Conservation (phyloP, 1,139 yeast genomes). For the Debaryomyces subglobosus region DNA sequence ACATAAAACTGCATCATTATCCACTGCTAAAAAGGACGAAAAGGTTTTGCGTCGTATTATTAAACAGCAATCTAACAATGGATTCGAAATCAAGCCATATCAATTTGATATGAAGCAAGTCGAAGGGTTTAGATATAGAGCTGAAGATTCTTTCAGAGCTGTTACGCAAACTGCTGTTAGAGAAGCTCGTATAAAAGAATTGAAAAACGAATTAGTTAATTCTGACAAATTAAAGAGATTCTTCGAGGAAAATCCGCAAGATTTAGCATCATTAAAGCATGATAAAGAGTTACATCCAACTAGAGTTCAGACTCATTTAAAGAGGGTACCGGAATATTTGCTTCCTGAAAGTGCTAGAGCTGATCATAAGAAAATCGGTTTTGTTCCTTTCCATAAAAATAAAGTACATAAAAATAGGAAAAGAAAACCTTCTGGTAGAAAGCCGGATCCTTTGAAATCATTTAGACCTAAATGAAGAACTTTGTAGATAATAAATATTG, state of each 20-base stretch:
- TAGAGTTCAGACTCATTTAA: slow-evolving; percentile 81
- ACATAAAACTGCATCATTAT: slow-evolving; percentile 77
- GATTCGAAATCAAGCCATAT: slow-evolving; percentile 78
- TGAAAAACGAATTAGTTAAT: slow-evolving; percentile 82
- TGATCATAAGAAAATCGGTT: slow-evolving; percentile 63
- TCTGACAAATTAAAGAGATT: slow-evolving; percentile 91
- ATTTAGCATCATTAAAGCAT: slow-evolving; percentile 83
- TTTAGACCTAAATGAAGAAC: slow-evolving; percentile 24
- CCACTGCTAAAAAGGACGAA: slow-evolving; percentile 81
- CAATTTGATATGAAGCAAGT: slow-evolving; percentile 91
- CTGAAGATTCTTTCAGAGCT: slow-evolving; percentile 96
- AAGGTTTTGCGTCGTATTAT: slow-evolving; percentile 77
- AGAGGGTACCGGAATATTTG: slow-evolving; percentile 89
- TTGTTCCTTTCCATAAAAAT: slow-evolving; percentile 73
- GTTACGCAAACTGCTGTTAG: slow-evolving; percentile 88
- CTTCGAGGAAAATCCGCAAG: slow-evolving; percentile 98
- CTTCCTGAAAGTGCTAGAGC: slow-evolving; percentile 79
- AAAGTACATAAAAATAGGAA: slow-evolving; percentile 47
- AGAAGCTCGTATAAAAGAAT: slow-evolving; percentile 91
- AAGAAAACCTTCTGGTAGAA: slow-evolving; percentile 43
- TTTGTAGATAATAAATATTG: not conserved
- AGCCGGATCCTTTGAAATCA: slow-evolving; percentile 73
- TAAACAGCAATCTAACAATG: slow-evolving; percentile 73
- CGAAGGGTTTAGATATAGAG: slow-evolving; percentile 94
- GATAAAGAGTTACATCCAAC: slow-evolving; percentile 87